Evolutionary conservation across 1,139 yeast species (phyloP).

Genomic region (Scheffersomyces illinoinensis): DNA sequence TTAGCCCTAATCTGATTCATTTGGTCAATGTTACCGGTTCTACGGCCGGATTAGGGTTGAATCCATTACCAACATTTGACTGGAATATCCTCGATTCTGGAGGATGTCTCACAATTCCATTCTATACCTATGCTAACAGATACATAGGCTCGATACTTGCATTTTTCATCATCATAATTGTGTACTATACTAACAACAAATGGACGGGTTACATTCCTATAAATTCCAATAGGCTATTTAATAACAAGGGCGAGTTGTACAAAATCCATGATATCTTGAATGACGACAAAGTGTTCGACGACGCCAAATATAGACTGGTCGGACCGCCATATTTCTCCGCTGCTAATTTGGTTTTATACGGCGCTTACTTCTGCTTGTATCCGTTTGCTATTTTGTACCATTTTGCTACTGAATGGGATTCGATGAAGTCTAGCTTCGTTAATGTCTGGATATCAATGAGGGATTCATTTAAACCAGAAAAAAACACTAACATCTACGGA

Average conservation of each 20-base stretch:
- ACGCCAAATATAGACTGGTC: slow-evolving; percentile 39
- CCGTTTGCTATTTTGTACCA: slow-evolving; percentile 56
- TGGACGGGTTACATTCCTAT: slow-evolving; percentile 58
- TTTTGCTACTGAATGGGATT: slow-evolving; percentile 44
- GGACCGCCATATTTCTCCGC: slow-evolving; percentile 65
- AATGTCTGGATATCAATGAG: slow-evolving; percentile 35
- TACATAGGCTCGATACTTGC: slow-evolving; percentile 46
- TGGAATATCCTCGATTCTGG: slow-evolving; percentile 45
- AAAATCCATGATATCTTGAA: slow-evolving; percentile 43
- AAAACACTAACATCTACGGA: slow-evolving; percentile 9
- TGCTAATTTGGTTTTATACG: slow-evolving; percentile 52
- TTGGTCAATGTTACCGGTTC: slow-evolving; percentile 41
- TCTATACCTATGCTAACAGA: slow-evolving; percentile 43
- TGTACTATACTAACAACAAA: slow-evolving; percentile 52
- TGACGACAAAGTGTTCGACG: slow-evolving; percentile 36
- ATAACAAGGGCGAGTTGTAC: slow-evolving; percentile 48
- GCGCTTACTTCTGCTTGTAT: slow-evolving; percentile 57
- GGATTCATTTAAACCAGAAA: slow-evolving; percentile 23
- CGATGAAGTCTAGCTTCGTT: slow-evolving; percentile 40
- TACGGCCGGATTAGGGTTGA: slow-evolving; percentile 41
- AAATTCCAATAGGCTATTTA: slow-evolving; percentile 48
- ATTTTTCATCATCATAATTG: slow-evolving; percentile 41
- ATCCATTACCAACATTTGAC: slow-evolving; percentile 47
- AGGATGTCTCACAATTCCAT: slow-evolving; percentile 44
- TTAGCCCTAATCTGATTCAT: slow-evolving; percentile 40